Conservation (phyloP, 495 filamentous ascomycete species). For the Podospora pseudocomata region DNA sequence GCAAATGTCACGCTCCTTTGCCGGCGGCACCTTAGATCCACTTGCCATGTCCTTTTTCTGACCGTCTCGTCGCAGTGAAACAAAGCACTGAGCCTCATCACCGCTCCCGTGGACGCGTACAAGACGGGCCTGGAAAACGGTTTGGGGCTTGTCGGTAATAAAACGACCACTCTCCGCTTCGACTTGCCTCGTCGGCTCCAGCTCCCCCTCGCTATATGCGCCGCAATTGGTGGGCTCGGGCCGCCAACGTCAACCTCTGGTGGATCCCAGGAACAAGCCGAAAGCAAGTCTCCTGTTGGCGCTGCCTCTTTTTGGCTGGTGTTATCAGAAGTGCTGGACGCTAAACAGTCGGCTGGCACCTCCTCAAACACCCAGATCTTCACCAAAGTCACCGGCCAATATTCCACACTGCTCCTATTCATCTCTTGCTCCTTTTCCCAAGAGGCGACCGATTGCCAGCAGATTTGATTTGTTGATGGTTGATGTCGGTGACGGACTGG, state of each 20-base stretch:
- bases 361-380: conserved; percentile 6
- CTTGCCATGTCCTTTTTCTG: neutral
- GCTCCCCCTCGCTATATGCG: neutral
- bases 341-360: neutral
- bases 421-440: neutral
- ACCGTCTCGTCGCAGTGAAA: neutral
- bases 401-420: neutral
- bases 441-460: neutral
- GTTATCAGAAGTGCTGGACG: too few species aligned
- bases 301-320: neutral
- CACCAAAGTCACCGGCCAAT: neutral
- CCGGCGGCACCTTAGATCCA: neutral
- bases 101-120: neutral
- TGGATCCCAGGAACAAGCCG: neutral
- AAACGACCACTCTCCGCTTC: neutral
- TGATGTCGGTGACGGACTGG: neutral
- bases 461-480: neutral
- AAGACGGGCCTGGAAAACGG: neutral
- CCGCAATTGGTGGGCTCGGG: neutral
- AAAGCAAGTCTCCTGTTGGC: too few species aligned
- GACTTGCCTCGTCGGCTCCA: conserved; percentile 5
- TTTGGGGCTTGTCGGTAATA: neutral
- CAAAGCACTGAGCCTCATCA: neutral
- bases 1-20: neutral
- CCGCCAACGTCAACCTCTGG: neutral